Base-by-base conservation (phyloP, 1,284 basidiomycete species). In the Trichosporon ovoides region DNA sequence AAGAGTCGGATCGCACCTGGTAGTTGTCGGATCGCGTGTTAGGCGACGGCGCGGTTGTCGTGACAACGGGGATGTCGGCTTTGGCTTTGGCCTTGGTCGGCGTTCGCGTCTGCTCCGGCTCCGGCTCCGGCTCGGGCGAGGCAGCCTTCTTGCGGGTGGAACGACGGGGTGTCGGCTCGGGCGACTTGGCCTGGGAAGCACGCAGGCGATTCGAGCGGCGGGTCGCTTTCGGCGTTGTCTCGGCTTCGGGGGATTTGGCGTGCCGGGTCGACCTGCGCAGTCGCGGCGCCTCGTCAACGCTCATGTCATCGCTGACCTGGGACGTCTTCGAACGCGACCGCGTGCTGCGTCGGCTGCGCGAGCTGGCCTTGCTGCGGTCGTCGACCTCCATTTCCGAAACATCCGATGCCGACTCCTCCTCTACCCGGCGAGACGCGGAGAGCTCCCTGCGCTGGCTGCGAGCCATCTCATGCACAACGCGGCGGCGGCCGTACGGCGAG, bases 401-500 rank as follows among this genome's bases (percentile, higher is more conserved):
- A 19, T 57, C 49, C 14, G 56, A 50, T 19, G 59, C 63, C 1
- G 52, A 55, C 34, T 53, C 52, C 2, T 18, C 37, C 24, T 40
- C 38, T 2, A 33, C 28, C 10, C 51, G 49, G 6, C 38, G 38
- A 28, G 43, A 52, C 22, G 52, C 46, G 33, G 54, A 51, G 3
- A 35, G 38, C 40, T 60, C 65, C 19, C 57, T 55, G 52, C 67
- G 60, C 46, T 61, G 65, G 46, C 70, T 70, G 36, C 68, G 59
- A 3, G 64, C 64, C 22, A 65, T 63, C 31, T 60, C 50, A 38
- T 75, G 70, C 18, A 66, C 66, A 31, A 67, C 67, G 38, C 66
- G 66, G 28, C 73, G 63, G 50, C 75, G 65, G 14, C 73, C 74
- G 56, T 77, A 77, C 4, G 75, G 75, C 53, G 72, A 74, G 50